phyloP scores from a whole-genome alignment of 495 filamentous ascomycete genomes.

The Penicillium maclennaniae region DNA sequence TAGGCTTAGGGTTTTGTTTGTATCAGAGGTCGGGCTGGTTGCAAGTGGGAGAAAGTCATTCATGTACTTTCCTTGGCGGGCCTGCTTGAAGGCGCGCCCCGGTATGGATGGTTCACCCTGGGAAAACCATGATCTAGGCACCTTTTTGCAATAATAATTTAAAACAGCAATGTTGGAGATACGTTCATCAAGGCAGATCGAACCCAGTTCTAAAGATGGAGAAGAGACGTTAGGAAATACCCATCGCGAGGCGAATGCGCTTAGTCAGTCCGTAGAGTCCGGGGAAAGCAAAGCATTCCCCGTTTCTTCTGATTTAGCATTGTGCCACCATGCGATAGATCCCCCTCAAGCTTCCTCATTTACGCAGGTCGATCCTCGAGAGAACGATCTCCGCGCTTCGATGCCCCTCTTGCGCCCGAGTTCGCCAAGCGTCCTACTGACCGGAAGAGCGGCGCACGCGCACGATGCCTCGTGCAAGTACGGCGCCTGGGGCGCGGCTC shows the following conservation, averaged over 20 bases:
- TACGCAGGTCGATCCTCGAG: background rate
- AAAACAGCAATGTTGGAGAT: no score
- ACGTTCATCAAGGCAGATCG: no score
- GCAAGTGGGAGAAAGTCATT: background rate
- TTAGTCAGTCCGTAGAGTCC: conserved; percentile 15
- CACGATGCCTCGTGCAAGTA: conserved; percentile 39
- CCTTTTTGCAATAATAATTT: no score
- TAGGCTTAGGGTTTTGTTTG: background rate
- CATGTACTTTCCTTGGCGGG: background rate
- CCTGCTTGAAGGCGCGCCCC: background rate
- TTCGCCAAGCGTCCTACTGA: conserved; percentile 1
- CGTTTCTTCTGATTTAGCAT: conserved; percentile 1
- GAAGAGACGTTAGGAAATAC: no score
- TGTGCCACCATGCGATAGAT: background rate
- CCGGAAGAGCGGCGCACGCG: conserved; percentile 7
- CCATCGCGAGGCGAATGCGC: background rate
- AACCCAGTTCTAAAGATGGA: no score
- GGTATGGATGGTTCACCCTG: no score
- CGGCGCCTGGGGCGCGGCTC: conserved; percentile 33
- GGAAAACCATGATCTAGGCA: no score
- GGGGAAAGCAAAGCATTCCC: conserved; percentile 15
- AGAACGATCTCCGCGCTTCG: background rate
- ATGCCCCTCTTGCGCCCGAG: conserved; percentile 1
- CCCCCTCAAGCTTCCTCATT: background rate
- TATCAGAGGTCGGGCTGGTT: background rate